phyloP scores from a whole-genome alignment of 2,329 filamentous ascomycete species.

The Colletotrichum lupini region DNA sequence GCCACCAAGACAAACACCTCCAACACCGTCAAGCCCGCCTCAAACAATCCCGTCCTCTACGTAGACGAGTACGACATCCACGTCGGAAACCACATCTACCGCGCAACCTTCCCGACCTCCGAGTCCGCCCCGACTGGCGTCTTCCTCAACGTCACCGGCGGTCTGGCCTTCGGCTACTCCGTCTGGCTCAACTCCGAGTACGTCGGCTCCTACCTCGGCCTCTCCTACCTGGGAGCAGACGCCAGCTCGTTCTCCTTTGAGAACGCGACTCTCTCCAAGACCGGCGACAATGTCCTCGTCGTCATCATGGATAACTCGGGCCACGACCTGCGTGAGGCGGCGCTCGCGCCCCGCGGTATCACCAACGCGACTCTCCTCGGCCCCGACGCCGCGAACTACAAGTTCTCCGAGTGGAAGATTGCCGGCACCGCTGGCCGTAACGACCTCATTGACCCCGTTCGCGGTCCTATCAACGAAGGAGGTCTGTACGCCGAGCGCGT shows the following conservation, averaged over 20 bases:
- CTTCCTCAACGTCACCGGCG: slow-evolving; percentile 63
- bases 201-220: slow-evolving; percentile 66
- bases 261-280: slow-evolving; percentile 55
- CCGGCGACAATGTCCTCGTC: slow-evolving; percentile 60
- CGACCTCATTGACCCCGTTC: slow-evolving; percentile 63
- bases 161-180: slow-evolving; percentile 66
- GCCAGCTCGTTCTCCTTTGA: slow-evolving; percentile 60
- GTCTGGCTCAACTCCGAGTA: slow-evolving; percentile 68
- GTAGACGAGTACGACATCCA: slow-evolving; percentile 68
- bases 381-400: slow-evolving; percentile 40
- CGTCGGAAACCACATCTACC: slow-evolving; percentile 64
- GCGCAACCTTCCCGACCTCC: slow-evolving; percentile 59
- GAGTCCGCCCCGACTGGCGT: slow-evolving; percentile 52
- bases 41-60: slow-evolving; percentile 65
- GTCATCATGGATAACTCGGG: slow-evolving; percentile 70
- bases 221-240: slow-evolving; percentile 50
- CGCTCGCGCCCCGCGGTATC: slow-evolving; percentile 62
- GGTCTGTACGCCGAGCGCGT: slow-evolving; percentile 68
- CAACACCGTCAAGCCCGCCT: slow-evolving; percentile 58
- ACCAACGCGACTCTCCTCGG: slow-evolving; percentile 62
- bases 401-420: slow-evolving; percentile 67
- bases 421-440: slow-evolving; percentile 67
- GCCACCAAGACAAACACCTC: slow-evolving; percentile 61
- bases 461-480: slow-evolving; percentile 67
- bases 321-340: slow-evolving; percentile 63